Base-by-base conservation (phyloP, 73 alveolate species). In the Paramecium biaurelia region DNA sequence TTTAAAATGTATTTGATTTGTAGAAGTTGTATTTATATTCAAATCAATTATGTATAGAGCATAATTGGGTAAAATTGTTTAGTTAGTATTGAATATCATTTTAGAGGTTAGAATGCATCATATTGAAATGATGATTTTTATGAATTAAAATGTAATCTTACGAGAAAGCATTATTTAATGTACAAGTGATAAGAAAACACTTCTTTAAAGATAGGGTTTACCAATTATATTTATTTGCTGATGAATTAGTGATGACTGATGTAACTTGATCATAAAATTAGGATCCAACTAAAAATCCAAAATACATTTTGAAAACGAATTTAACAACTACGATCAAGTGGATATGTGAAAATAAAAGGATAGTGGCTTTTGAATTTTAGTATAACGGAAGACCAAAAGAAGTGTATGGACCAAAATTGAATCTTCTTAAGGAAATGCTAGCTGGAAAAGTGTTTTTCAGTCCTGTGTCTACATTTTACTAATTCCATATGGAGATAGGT, bases 161-260 rank as follows among this genome's bases (percentile, higher is more conserved):
- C 15, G 87, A 74, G 35, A 74, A 74, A 30, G 58, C 87, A 32
- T 74, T 74, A 21, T 74, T 74, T 74, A 74, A 32, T 35, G 41
- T 74, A 21, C 47, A 74, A 35, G 87, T 74, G 20, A 74, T 43
- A 32, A 28, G 87, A 74, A 74, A 74, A 18, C 87, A 74, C 47
- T 74, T 74, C 35, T 74, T 74, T 15, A 74, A 43, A 34, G 87
- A 74, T 38, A 74, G 30, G 23, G 47, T 3, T n/a, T 74, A 74
- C 67, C 20, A 32, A 32, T 38, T 74, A 38, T 74, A 74, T 74
- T 74, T 74, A 43, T 74, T 74, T 74, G 41, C 20, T 7, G 87
- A 74, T 14, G 87, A 74, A 35, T 35, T 74, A 34, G 28, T 74
- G 32, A 74, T 74, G 87, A 74, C 87, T 35, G 87, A 74, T 74